These are phyloP conservation scores for Elongisporangium prolatum DNA, from an alignment of 352 stramenopile genomes.

Conservation along the genomic window DNA sequence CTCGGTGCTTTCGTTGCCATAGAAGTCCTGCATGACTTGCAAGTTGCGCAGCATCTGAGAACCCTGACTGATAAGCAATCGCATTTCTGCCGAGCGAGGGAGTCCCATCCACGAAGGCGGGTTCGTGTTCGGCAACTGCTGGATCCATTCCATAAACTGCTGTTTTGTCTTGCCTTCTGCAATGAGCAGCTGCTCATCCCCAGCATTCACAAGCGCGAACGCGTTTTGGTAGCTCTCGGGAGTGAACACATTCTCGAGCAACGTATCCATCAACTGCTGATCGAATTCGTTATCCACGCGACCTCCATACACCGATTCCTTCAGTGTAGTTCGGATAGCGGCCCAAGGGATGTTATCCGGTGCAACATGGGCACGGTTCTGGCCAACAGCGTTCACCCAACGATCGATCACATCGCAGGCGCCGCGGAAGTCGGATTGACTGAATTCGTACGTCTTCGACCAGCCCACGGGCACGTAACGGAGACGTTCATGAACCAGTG, in stretches of 20 bases:
- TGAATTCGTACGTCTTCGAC: conserved; percentile 99
- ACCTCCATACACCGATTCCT: conserved; percentile 97
- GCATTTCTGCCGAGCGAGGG: conserved; percentile 88
- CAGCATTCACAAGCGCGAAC: conserved; percentile 54
- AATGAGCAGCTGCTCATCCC: conserved; percentile 59
- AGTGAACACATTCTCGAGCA: conserved; percentile 94
- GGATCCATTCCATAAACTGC: conserved; percentile 90
- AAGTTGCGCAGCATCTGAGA: conserved; percentile 74
- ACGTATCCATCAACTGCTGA: conserved; percentile 92
- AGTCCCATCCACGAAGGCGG: conserved; percentile 92
- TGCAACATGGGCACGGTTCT: conserved; percentile 86
- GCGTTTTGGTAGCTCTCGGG: conserved; percentile 92
- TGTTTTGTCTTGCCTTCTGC: conserved; percentile 89
- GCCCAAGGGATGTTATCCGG: conserved; percentile 98
- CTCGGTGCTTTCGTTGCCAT: conserved; percentile 50
- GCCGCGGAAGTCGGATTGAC: conserved; percentile 96
- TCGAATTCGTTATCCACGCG: conserved; percentile 97
- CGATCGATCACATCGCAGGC: conserved; percentile 97
- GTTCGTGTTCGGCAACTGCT: conserved; percentile 85
- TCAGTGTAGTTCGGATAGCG: conserved; percentile 94
- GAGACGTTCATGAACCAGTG: conserved; percentile 97
- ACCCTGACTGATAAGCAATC: conserved; percentile 83
- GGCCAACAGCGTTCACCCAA: conserved; percentile 89
- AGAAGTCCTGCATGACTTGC: conserved; percentile 79
- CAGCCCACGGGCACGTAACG: conserved; percentile 98